Percentiles rank a stretch among this genome's conserved stretches.
phyloP scores from a whole-genome alignment of 163 green algal genomes.

The Chlamydomonas reinhardtii region DNA sequence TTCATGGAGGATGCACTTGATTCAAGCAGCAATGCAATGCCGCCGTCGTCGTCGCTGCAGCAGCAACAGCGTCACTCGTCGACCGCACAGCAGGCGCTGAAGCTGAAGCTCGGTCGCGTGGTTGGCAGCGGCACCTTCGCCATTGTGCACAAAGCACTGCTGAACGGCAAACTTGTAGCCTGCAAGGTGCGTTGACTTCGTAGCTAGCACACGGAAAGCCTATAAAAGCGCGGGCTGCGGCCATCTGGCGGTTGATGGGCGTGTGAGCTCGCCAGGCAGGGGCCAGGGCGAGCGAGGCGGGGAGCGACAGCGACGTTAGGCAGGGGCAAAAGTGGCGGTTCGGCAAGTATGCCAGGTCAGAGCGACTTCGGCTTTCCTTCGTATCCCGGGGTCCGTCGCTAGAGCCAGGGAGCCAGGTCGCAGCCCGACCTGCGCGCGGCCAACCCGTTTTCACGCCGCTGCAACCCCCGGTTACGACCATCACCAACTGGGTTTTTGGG shows the following conservation, averaged over 20 bases:
- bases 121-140: neutral
- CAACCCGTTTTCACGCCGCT: no score
- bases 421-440: no score
- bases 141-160: neutral
- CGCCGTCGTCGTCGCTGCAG: neutral
- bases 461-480: no score
- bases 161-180: neutral
- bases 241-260: no score
- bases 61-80: neutral
- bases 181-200: neutral
- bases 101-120: neutral
- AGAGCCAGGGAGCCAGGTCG: no score
- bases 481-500: no score
- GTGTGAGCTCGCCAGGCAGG: neutral
- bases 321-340: neutral
- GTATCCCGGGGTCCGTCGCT: no score
- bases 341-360: neutral
- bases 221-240: neutral
- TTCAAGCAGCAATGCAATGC: neutral
- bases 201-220: neutral
- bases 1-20: no score
- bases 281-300: no score
- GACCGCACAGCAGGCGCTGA: neutral
- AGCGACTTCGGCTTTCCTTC: no score
- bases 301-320: neutral